phyloP scores from a whole-genome alignment of 441 rosid genomes.

The Isatis lusitanica region DNA sequence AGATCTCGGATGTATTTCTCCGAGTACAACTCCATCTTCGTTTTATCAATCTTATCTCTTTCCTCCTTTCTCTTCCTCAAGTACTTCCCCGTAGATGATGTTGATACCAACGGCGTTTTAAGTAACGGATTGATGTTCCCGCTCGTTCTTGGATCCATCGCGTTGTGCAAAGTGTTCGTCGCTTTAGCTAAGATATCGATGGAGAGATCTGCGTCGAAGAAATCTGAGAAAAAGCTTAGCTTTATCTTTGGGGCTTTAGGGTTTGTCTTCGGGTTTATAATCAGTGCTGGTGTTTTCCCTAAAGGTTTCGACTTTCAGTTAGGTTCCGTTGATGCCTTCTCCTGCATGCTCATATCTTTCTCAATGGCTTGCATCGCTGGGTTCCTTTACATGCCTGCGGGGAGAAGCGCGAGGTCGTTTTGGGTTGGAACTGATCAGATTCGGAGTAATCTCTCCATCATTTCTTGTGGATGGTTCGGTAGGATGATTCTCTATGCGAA shows the following conservation, averaged over 20 bases:
- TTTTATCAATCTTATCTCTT: constrained; percentile 43
- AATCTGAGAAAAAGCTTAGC: constrained; percentile 69
- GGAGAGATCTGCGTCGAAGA: constrained; percentile 86
- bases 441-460: constrained; percentile 56
- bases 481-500: constrained; percentile 56
- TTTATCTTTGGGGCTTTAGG: constrained; percentile 52
- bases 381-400: constrained; percentile 68
- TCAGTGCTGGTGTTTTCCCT: constrained; percentile 48
- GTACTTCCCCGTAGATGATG: constrained; percentile 36
- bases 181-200: constrained; percentile 56
- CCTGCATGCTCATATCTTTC: constrained; percentile 45
- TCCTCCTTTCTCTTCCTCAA: constrained; percentile 50
- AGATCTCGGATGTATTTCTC: constrained; percentile 63
- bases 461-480: constrained; percentile 79
- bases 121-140: constrained; percentile 61
- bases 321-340: constrained; percentile 54
- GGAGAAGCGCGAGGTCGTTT: constrained; percentile 74
- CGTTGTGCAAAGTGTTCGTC: constrained; percentile 47
- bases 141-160: constrained; percentile 46
- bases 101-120: constrained; percentile 40
- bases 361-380: constrained; percentile 68
- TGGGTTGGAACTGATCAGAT: constrained; percentile 94
- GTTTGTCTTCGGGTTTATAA: constrained; percentile 51
- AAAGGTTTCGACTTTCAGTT: constrained; percentile 61
- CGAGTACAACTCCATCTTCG: constrained; percentile 54